Conservation (phyloP, 495 filamentous ascomycete genomes). For the Xylaria telfairii region DNA sequence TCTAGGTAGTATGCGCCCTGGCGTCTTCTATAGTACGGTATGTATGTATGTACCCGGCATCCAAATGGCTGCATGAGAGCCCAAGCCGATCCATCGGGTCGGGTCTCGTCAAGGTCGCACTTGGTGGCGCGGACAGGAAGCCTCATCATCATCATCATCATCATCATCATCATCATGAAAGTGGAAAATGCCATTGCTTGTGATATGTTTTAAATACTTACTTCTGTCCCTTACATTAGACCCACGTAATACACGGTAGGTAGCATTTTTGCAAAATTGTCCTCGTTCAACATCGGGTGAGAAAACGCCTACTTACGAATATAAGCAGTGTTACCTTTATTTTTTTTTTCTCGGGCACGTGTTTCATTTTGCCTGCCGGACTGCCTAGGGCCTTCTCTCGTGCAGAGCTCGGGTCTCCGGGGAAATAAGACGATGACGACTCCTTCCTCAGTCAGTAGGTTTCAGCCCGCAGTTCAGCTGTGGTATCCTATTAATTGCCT, state of each 20-base stretch:
- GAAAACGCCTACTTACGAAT: too few relatives aligned
- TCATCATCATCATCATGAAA: too few relatives aligned
- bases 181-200: neutral
- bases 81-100: constrained; percentile 8
- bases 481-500: neutral
- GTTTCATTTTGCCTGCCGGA: neutral
- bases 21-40: too few relatives aligned
- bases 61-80: constrained; percentile 5
- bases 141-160: too few relatives aligned
- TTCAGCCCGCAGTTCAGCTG: constrained; percentile 16
- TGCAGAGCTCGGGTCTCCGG: neutral
- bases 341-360: neutral
- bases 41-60: neutral
- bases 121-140: neutral
- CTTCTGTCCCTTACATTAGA: neutral
- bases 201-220: neutral
- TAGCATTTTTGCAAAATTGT: neutral
- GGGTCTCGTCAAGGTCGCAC: neutral
- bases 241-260: neutral
- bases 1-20: too few relatives aligned
- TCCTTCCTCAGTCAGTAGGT: constrained; percentile 9
- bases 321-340: too few relatives aligned
- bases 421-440: constrained; percentile 2
- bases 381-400: neutral
- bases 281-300: neutral